Base-by-base conservation (phyloP, 805 yeast species). In the Wickerhamiella spandovensis region DNA sequence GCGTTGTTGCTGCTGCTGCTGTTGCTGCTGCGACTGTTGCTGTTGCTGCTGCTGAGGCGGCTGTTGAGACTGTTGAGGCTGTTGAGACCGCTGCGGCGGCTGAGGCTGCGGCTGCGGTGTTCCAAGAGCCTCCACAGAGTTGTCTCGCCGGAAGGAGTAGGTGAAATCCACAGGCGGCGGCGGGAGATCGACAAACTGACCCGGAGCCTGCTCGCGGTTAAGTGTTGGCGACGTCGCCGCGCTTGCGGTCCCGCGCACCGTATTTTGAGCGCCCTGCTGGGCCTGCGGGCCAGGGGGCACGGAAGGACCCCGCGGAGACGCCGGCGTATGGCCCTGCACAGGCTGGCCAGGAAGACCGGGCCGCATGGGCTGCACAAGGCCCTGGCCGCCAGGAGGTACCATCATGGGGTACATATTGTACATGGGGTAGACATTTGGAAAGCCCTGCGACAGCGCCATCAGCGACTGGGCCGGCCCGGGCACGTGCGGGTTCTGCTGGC, bases 111-210 rank as follows among this genome's bases (percentile, higher is more conserved):
- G 30, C 30, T 25, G n/a, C 12, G 37, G n/a, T 7, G 10, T 6
- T 25, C 5, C 47, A 15, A 24, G 18, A 18, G 32, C 15, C 30
- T 42, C 30, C 18, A 24, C 30, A 7, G 24, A 21, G 30, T 13
- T 22, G 32, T 42, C 32, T 5, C 41, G 47, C 20, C 59, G 51
- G 52, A 66, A 70, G 52, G 69, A 63, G 15, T 69, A 61, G 0
- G 73, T 70, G 54, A 70, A 70, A 51, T 70, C 73, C 45, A 70
- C 65, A 1, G 72, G 69, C 4, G 69, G 69, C 9, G 70, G 70
- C 1, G 56, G 20, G 17, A 18, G 24, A 10, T 17, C 21, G 24
- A 8, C 28, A 28, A 32, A 35, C 20, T 35, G 39, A 3, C 15
- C 32, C 20, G 17, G 39, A 15, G 17, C 20, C 39, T 35, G 39